phyloP scores from a whole-genome alignment of 148 eudicot species.

The Rhododendron henanense region DNA sequence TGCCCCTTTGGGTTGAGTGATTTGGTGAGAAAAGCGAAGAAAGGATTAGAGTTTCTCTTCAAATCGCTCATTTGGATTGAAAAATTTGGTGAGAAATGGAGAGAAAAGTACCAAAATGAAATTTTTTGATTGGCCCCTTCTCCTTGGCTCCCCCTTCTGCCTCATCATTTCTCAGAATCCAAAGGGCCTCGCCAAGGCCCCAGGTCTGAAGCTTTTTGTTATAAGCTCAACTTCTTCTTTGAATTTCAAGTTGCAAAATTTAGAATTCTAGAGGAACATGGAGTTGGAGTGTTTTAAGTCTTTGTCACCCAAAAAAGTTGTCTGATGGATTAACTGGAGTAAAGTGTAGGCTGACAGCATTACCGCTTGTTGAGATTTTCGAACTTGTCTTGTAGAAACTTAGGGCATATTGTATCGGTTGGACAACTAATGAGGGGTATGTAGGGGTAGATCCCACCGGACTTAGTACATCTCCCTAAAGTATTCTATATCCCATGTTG shows the following conservation, averaged over 20 bases:
- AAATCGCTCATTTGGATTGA: not conserved
- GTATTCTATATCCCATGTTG: not conserved
- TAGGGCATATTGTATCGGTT: not conserved
- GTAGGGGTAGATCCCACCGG: not conserved
- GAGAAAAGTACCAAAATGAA: too few relatives aligned
- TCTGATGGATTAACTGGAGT: too few relatives aligned
- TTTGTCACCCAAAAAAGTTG: not conserved
- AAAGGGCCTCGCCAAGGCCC: not conserved
- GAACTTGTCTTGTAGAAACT: not conserved
- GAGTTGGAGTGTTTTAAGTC: not conserved
- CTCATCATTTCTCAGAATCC: not conserved
- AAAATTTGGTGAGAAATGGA: not conserved
- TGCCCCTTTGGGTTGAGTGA: not conserved
- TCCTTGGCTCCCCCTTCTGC: not conserved
- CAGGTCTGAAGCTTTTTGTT: not conserved
- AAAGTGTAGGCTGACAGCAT: not conserved
- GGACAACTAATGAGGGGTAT: not conserved
- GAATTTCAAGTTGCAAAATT: not conserved
- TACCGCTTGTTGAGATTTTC: not conserved
- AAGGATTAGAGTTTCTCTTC: not conserved
- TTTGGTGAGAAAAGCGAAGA: not conserved
- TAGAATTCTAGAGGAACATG: not conserved
- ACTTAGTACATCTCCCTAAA: not conserved
- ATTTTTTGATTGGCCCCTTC: not conserved
- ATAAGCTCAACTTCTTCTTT: not conserved